phyloP scores from a whole-genome alignment of 108 stramenopile genomes.

The Nitzschia sp. region DNA sequence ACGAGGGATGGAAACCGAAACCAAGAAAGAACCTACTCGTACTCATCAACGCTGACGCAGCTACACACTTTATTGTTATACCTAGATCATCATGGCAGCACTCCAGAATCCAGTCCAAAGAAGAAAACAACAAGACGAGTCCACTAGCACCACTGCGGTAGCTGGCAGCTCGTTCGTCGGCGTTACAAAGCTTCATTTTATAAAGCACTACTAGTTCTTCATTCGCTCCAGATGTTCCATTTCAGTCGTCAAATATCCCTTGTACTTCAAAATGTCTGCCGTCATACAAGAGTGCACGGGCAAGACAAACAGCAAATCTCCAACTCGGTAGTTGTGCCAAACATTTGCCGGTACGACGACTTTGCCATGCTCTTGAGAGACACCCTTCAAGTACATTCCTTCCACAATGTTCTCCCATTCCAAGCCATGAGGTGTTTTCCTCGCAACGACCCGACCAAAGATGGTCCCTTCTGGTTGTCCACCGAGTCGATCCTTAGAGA shows the following conservation, averaged over 20 bases:
- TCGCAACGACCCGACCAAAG: conserved; percentile 4
- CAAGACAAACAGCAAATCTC: conserved; percentile 5
- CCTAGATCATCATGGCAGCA: too few species aligned
- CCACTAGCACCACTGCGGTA: too few species aligned
- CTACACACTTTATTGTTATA: too few species aligned
- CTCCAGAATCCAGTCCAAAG: too few species aligned
- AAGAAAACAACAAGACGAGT: too few species aligned
- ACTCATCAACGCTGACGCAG: too few species aligned
- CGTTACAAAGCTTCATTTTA: too few species aligned
- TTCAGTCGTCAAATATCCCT: conserved; percentile 18
- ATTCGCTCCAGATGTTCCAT: conserved; percentile 2
- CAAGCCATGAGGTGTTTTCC: neutral
- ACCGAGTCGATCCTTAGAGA: conserved; percentile 11
- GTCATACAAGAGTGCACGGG: conserved; percentile 25
- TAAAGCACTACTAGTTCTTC: too few species aligned
- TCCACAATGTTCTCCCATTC: neutral
- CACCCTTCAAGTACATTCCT: conserved; percentile 8
- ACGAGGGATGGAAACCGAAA: too few species aligned
- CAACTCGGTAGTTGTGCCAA: conserved; percentile 4
- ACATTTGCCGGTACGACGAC: neutral
- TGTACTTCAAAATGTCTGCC: conserved; percentile 11
- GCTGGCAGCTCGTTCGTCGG: too few species aligned
- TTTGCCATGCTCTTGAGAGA: conserved; percentile 16
- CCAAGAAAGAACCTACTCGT: too few species aligned
- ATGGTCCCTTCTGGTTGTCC: neutral